Evolutionary conservation across 805 yeast genomes (phyloP).

Genomic region (Henningerozyma blattae): DNA sequence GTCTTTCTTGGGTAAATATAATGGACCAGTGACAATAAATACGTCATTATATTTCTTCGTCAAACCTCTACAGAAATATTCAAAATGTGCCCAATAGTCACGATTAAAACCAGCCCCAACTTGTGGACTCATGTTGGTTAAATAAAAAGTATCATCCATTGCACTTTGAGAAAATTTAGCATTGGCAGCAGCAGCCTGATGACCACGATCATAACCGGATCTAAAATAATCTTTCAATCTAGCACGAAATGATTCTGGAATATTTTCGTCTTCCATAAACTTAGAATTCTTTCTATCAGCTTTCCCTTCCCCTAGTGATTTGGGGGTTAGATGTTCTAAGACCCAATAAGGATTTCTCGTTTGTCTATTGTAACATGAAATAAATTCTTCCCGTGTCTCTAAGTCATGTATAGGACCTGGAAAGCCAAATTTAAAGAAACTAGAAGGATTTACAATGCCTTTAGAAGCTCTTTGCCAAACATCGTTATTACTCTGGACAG

Average conservation of each 20-base stretch:
- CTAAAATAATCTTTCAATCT: slow-evolving; percentile 78
- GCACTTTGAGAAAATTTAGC: slow-evolving; percentile 85
- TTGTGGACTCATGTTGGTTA: slow-evolving; percentile 92
- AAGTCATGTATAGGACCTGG: slow-evolving; percentile 93
- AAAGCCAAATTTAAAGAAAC: slow-evolving; percentile 80
- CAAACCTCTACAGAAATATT: slow-evolving; percentile 72
- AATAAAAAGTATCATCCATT: slow-evolving; percentile 86
- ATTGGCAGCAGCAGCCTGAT: slow-evolving; percentile 96
- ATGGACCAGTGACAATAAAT: slow-evolving; percentile 85
- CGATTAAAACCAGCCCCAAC: slow-evolving; percentile 96
- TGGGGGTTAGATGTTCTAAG: slow-evolving; percentile 75
- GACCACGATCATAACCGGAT: slow-evolving; percentile 94
- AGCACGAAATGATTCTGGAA: slow-evolving; percentile 71
- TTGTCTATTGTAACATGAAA: slow-evolving; percentile 76
- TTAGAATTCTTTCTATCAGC: slow-evolving; percentile 73
- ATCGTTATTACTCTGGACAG: too few species aligned
- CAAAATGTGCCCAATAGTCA: slow-evolving; percentile 97
- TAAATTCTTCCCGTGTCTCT: slow-evolving; percentile 58
- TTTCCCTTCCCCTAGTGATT: slow-evolving; percentile 41
- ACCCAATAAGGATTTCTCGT: slow-evolving; percentile 81
- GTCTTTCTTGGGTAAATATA: slow-evolving; percentile 69
- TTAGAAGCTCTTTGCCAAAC: not conserved
- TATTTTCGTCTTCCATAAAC: slow-evolving; percentile 75
- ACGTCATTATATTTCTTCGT: slow-evolving; percentile 64
- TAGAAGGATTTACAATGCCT: slow-evolving; percentile 53